Percentiles rank a stretch among this genome's conserved stretches.
phyloP scores from a whole-genome alignment of 768 basidiomycete species.

The Cystoderma amianthinum region DNA sequence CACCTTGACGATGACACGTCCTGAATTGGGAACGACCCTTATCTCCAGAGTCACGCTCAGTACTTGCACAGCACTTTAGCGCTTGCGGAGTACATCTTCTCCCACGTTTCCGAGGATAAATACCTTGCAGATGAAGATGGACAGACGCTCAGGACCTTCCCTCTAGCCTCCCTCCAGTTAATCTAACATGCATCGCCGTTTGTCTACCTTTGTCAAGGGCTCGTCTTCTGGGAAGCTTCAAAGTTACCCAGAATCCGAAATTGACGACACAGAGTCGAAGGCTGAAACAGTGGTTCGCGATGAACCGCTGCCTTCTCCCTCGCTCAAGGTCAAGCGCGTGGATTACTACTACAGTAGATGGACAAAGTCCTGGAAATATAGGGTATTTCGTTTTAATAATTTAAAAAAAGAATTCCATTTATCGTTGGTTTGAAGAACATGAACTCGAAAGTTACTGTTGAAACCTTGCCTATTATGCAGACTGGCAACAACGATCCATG shows the following conservation, averaged over 20 bases:
- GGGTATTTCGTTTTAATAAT: slow-evolving; percentile 17
- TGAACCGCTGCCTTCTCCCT: slow-evolving; percentile 31
- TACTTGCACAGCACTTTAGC: no score
- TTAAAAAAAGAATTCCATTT: not conserved
- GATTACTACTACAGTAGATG: slow-evolving; percentile 55
- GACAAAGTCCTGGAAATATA: slow-evolving; percentile 52
- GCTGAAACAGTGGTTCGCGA: slow-evolving; percentile 24
- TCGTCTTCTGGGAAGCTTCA: slow-evolving; percentile 7
- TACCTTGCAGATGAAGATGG: no score
- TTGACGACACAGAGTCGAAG: slow-evolving; percentile 26
- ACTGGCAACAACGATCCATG: slow-evolving; percentile 41
- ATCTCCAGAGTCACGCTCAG: no score
- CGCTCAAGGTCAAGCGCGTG: slow-evolving; percentile 52
- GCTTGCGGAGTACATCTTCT: no score
- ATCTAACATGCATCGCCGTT: slow-evolving; percentile 18
- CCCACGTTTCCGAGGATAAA: no score
- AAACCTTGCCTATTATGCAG: slow-evolving; percentile 32
- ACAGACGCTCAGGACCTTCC: no score
- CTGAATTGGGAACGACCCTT: no score
- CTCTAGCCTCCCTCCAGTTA: no score
- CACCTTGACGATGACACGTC: no score
- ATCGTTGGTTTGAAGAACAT: slow-evolving; percentile 30
- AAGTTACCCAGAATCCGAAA: slow-evolving; percentile 8
- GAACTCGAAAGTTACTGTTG: slow-evolving; percentile 44
- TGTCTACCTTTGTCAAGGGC: slow-evolving; percentile 16